Evolutionary conservation across 192 early-diverging fungal species (phyloP).

Genomic region (Backusella luteola): DNA sequence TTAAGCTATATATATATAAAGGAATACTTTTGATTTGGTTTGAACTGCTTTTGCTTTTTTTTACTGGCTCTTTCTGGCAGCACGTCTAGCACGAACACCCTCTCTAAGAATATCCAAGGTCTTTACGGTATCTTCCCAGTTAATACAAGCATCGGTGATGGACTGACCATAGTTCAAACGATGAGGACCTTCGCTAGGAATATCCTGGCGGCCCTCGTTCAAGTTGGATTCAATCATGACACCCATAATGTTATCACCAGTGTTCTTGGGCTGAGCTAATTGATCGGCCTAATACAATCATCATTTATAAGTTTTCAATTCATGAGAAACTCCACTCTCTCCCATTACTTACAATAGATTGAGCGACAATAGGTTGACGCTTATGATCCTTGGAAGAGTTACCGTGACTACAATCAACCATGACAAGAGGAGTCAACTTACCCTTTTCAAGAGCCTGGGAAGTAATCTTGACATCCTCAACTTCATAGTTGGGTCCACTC

Average conservation of each 20-base stretch:
- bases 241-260: slow-evolving; percentile 76
- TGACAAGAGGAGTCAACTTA: slow-evolving; percentile 59
- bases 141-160: slow-evolving; percentile 92
- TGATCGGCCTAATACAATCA: slow-evolving; percentile 41
- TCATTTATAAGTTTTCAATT: not conserved
- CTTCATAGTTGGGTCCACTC: slow-evolving; percentile 89
- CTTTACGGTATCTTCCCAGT: slow-evolving; percentile 86
- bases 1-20: not conserved
- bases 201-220: slow-evolving; percentile 70
- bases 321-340: not conserved
- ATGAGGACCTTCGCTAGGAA: slow-evolving; percentile 71
- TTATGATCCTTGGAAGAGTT: slow-evolving; percentile 88
- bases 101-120: slow-evolving; percentile 73
- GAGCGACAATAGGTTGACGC: slow-evolving; percentile 80
- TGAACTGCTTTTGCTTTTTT: no score
- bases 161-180: slow-evolving; percentile 83
- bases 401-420: slow-evolving; percentile 98
- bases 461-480: slow-evolving; percentile 60
- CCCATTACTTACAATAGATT: slow-evolving; percentile 12
- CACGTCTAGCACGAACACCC: slow-evolving; percentile 69
- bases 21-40: not conserved
- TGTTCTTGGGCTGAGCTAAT: slow-evolving; percentile 57
- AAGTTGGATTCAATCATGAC: slow-evolving; percentile 97
- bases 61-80: slow-evolving; percentile 4
- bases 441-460: slow-evolving; percentile 60